Evolutionary conservation across 768 basidiomycete species (phyloP).

Genomic region (Mycena epipterygia): DNA sequence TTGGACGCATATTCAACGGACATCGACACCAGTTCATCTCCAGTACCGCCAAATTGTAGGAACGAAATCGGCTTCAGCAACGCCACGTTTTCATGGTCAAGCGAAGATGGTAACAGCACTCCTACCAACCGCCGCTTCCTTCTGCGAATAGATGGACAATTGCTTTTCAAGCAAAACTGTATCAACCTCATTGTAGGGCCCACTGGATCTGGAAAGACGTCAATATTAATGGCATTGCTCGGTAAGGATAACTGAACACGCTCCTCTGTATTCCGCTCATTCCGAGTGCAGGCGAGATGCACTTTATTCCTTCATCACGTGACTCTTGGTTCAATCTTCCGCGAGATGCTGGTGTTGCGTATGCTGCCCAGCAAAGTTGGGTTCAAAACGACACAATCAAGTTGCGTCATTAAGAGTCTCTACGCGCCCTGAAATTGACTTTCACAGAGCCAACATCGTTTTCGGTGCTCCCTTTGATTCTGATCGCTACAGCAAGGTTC

Average conservation of each 20-base stretch:
- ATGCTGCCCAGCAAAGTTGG: constrained; percentile 90
- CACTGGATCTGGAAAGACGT: constrained; percentile 74
- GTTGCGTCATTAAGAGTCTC: constrained; percentile 45
- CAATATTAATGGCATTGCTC: constrained; percentile 74
- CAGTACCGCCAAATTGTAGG: constrained; percentile 20
- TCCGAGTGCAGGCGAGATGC: constrained; percentile 76
- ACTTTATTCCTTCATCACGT: constrained; percentile 65
- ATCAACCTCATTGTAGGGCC: constrained; percentile 74
- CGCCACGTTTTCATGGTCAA: constrained; percentile 70
- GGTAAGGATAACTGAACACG: constrained; percentile 42
- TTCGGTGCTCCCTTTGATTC: constrained; percentile 86
- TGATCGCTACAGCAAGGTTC: constrained; percentile 80
- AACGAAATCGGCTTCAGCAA: constrained; percentile 65
- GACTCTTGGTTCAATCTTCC: constrained; percentile 81
- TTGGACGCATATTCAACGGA: constrained; percentile 53
- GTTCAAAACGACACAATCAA: constrained; percentile 83
- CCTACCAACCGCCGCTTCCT: constrained; percentile 60
- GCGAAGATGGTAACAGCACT: constrained; percentile 40
- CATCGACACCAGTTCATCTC: not conserved
- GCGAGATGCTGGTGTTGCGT: constrained; percentile 76
- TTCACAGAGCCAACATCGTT: constrained; percentile 73
- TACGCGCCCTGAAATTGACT: not conserved
- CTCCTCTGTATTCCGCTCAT: constrained; percentile 13
- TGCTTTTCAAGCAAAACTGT: constrained; percentile 64
- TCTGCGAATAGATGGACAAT: constrained; percentile 62